Evolutionary conservation across 352 stramenopile species (phyloP).

Genomic region (Pythium oligandrum): DNA sequence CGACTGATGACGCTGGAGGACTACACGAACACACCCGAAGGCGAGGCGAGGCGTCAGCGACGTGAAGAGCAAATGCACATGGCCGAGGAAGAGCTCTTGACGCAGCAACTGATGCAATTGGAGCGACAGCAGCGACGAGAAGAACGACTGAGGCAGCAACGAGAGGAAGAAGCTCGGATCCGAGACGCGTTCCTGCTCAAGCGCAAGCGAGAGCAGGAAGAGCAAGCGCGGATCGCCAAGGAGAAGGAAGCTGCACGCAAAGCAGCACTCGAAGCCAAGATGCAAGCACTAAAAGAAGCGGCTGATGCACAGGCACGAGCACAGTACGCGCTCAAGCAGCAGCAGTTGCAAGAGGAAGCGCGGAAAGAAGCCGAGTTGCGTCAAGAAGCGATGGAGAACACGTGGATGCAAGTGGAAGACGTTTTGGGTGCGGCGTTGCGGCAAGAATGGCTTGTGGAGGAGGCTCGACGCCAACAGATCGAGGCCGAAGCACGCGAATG

Average conservation of each 20-base stretch:
- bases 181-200: constrained; percentile 52
- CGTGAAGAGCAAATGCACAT: constrained; percentile 53
- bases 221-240: constrained; percentile 31
- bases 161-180: constrained; percentile 42
- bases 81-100: constrained; percentile 53
- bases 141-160: constrained; percentile 25
- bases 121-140: constrained; percentile 27
- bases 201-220: constrained; percentile 31
- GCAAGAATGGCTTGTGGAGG: constrained; percentile 30
- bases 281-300: constrained; percentile 58
- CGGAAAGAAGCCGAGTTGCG: constrained; percentile 30
- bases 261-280: constrained; percentile 38
- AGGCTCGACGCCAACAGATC: constrained; percentile 42
- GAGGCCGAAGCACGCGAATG: constrained; percentile 54
- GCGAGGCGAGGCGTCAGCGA: constrained; percentile 33
- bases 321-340: constrained; percentile 36
- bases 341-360: constrained; percentile 31
- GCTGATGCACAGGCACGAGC: constrained; percentile 50
- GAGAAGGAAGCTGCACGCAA: constrained; percentile 44
- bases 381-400: constrained; percentile 28
- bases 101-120: constrained; percentile 31
- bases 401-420: constrained; percentile 50
- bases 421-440: constrained; percentile 27
- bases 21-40: constrained; percentile 50
- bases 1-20: constrained; percentile 52